A percentile compares a stretch with the other conserved stretches of the same genome.
These are phyloP conservation scores for Kazachstania bromeliacearum DNA, from an alignment of 805 yeast species.

Conservation along the genomic window DNA sequence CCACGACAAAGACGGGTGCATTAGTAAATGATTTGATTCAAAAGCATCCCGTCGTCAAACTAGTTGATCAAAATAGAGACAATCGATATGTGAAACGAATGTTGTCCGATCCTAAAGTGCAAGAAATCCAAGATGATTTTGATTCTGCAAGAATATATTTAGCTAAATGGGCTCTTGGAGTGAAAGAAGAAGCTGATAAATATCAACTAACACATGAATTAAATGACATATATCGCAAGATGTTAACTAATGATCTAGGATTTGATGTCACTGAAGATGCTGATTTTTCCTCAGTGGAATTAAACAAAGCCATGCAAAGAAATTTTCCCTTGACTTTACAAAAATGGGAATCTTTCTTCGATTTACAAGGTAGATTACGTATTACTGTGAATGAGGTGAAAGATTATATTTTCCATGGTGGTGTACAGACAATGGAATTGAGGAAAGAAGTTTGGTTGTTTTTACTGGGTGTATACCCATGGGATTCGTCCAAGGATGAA, in stretches of 20 bases:
- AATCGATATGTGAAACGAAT: slow-evolving; percentile 37
- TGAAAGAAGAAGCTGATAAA: slow-evolving; percentile 81
- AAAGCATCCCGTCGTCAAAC: slow-evolving; percentile 24
- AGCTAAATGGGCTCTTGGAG: slow-evolving; percentile 94
- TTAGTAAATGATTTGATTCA: slow-evolving; percentile 17
- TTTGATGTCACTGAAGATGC: slow-evolving; percentile 30
- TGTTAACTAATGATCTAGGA: slow-evolving; percentile 54
- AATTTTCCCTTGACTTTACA: slow-evolving; percentile 37
- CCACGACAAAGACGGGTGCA: slow-evolving; percentile 38
- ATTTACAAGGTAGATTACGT: slow-evolving; percentile 60
- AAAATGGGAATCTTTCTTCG: slow-evolving; percentile 85
- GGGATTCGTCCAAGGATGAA: slow-evolving; percentile 73
- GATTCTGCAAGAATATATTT: slow-evolving; percentile 86
- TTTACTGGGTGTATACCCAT: slow-evolving; percentile 72
- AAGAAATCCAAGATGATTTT: slow-evolving; percentile 71
- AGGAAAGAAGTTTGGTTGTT: slow-evolving; percentile 81
- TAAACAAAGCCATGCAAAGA: slow-evolving; percentile 52
- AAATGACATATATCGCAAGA: slow-evolving; percentile 47
- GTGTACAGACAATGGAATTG: slow-evolving; percentile 43
- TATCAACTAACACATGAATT: slow-evolving; percentile 37
- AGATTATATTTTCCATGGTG: slow-evolving; percentile 84
- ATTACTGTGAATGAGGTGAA: slow-evolving; percentile 73
- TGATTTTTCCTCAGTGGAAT: slow-evolving; percentile 24
- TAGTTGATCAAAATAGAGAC: slow-evolving; percentile 36
- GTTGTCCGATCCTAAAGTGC: slow-evolving; percentile 70